Evolutionary conservation across 495 filamentous ascomycete genomes (phyloP), one percentile per base, ranked within the genome.

Genomic region (Lasiosphaeris hirsuta): DNA sequence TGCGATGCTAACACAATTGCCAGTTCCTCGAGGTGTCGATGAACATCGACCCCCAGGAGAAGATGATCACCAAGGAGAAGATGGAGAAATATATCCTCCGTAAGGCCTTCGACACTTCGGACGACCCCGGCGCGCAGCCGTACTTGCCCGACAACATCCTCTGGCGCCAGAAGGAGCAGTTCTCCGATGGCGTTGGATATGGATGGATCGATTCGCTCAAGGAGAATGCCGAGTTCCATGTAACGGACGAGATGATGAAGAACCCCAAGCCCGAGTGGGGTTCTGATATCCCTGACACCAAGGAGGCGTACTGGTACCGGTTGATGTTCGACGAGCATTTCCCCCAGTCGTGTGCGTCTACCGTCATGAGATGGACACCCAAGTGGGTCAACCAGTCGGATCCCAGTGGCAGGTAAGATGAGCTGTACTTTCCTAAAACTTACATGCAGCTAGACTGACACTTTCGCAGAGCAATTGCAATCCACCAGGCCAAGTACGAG

Each of bases 251-350:
- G 79, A 91, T 95, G 84, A 86, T 98, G 85, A 90, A 90, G 80
- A 90, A 91, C 80, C 92, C 93, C 49, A 96, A 96, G 81, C 83
- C 89, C 30, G 91, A 96, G 72, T 98, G 94, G 94, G 93, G 90
- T 36, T 51, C 35, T 55, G 94, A 98, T 65, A 82, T 95, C 55
- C 94, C 94, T 44, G 92, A 97, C 67, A 90, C 86, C 62, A 98
- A 98, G 81, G 94, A 98, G 78, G 92, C 92, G 83, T 92, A 97
- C 79, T 97, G 94, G 95, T 98, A 98, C 78, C 86, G 94, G 61
- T 75, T 69, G 65, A 97, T 98, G 91, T 98, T 97, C 70, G 94
- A 98, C 70, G 94, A 98, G 80, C 92, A 90, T 73, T 98, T 97
- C 83, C 95, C 95, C 39, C 78, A 86, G 19, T 86, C 88, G 66